phyloP scores from a whole-genome alignment of 192 early-diverging fungal genomes.

The Gryganskiella cystojenkinii region DNA sequence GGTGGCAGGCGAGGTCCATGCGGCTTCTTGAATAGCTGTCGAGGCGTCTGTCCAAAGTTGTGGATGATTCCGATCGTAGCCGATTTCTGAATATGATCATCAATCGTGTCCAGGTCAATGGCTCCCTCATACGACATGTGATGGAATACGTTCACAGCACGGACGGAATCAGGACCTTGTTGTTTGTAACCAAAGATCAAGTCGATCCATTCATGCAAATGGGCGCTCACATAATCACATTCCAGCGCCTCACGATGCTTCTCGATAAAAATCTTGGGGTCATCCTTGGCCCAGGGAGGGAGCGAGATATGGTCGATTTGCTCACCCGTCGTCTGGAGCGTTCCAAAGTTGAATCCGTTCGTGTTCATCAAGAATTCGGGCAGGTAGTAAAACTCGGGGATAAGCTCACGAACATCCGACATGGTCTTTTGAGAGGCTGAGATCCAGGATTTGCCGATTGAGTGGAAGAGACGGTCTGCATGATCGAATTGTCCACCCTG shows the following conservation, averaged over 20 bases:
- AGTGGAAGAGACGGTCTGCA: constrained; percentile 84
- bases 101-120: constrained; percentile 90
- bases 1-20: constrained; percentile 71
- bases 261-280: constrained; percentile 79
- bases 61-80: constrained; percentile 95
- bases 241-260: constrained; percentile 83
- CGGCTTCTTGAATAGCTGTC: constrained; percentile 87
- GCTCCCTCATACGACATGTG: constrained; percentile 97
- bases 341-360: constrained; percentile 75
- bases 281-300: constrained; percentile 87
- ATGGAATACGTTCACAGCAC: constrained; percentile 94
- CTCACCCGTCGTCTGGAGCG: constrained; percentile 65
- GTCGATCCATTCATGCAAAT: constrained; percentile 96
- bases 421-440: constrained; percentile 78
- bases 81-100: constrained; percentile 88
- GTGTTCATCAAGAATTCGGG: constrained; percentile 90
- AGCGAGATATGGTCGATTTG: constrained; percentile 79
- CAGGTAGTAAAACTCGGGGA: constrained; percentile 96
- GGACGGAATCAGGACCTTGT: constrained; percentile 84
- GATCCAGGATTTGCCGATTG: constrained; percentile 78
- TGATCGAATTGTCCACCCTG: constrained; percentile 88
- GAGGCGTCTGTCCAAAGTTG: constrained; percentile 98
- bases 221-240: constrained; percentile 87
- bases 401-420: constrained; percentile 92
- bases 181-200: constrained; percentile 98